phyloP scores from a whole-genome alignment of 2,329 filamentous ascomycete species.

The Nemania sp. region DNA sequence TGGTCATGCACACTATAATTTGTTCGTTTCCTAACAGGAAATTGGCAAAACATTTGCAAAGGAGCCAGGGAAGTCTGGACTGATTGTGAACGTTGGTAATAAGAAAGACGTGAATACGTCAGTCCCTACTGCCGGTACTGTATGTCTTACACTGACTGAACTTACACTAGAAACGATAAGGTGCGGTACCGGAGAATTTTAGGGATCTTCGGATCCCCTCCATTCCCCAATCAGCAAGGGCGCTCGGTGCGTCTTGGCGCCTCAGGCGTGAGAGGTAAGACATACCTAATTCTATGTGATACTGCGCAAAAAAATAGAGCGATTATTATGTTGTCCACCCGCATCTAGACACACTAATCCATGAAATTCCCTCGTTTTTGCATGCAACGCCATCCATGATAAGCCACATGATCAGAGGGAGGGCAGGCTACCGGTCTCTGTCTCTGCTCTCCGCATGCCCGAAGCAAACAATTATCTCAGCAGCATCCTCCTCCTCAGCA shows the following conservation, averaged over 20 bases:
- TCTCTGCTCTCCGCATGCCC: slow-evolving; percentile 23
- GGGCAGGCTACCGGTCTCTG: slow-evolving; percentile 19
- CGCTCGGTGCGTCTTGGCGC: slow-evolving; percentile 1
- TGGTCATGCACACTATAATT: no score
- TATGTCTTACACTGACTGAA: no score
- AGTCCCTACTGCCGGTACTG: neutral
- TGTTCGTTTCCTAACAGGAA: no score
- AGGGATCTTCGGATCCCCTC: slow-evolving; percentile 6
- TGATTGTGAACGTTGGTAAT: no score
- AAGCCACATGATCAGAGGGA: slow-evolving; percentile 18
- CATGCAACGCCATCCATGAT: slow-evolving; percentile 14
- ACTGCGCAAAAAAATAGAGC: neutral
- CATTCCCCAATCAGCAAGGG: slow-evolving; percentile 8
- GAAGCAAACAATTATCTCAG: slow-evolving; percentile 9
- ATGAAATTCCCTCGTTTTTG: slow-evolving; percentile 12
- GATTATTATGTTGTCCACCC: neutral
- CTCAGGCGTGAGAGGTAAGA: slow-evolving; percentile 3
- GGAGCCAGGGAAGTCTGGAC: no score
- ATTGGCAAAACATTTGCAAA: no score
- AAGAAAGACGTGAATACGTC: neutral
- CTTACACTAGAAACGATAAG: no score
- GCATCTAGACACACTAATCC: slow-evolving; percentile 12
- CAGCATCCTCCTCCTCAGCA: neutral
- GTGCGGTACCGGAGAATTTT: neutral
- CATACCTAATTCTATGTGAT: no score